Conservation (phyloP, 352 stramenopile species). For the Phytophthora rubi region DNA sequence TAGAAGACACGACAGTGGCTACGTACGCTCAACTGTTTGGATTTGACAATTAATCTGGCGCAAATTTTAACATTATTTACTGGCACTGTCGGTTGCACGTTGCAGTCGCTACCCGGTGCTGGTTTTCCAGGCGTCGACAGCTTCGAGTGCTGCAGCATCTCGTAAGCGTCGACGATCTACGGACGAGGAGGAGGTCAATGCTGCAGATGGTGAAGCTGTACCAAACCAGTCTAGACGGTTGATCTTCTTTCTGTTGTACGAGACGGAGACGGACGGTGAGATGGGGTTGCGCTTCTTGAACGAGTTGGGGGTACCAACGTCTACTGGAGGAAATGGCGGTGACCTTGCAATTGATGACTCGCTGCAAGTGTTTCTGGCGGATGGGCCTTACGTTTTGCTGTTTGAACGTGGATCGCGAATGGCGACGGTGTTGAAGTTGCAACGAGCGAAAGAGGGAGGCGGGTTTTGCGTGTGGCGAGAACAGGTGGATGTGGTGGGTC, state of each 20-base stretch:
- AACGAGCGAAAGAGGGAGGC: conserved; percentile 10
- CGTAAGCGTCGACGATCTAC: conserved; percentile 23
- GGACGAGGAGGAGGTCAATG: conserved; percentile 1
- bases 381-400: conserved; percentile 49
- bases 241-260: conserved; percentile 35
- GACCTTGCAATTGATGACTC: conserved; percentile 7
- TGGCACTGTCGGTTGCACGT: not conserved
- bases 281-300: conserved; percentile 36
- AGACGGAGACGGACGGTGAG: conserved; percentile 12
- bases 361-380: conserved; percentile 40
- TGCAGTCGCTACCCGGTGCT: conserved; percentile 38
- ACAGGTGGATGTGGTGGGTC: conserved; percentile 28
- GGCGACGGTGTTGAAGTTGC: conserved; percentile 33
- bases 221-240: conserved; percentile 7
- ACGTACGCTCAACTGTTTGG: conserved; percentile 38
- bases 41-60: not conserved
- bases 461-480: conserved; percentile 39
- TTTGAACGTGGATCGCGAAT: conserved; percentile 27
- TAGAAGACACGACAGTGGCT: conserved; percentile 45
- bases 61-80: not conserved
- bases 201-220: not conserved
- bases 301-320: conserved; percentile 23
- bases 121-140: conserved; percentile 19
- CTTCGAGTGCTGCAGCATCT: not conserved
- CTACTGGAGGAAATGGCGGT: not conserved